A percentile compares a stretch with the other conserved stretches of the same genome.
These are phyloP conservation scores for Evernia prunastri DNA, from an alignment of 495 filamentous ascomycete species.

Conservation along the genomic window DNA sequence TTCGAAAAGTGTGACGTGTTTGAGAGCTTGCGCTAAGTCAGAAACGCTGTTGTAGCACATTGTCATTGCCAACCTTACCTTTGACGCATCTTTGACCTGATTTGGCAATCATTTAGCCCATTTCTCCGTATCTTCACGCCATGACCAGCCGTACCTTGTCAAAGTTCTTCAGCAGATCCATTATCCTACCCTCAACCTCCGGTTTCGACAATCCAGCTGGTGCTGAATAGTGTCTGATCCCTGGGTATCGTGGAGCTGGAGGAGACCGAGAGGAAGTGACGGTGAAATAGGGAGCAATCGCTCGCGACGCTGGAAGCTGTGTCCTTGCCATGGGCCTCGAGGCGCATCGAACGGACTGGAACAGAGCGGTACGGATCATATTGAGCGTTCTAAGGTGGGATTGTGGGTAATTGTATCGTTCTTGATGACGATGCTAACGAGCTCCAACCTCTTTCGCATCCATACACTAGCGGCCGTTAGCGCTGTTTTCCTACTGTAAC, in stretches of 20 bases:
- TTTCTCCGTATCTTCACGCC: neutral
- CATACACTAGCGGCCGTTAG: constrained; percentile 11
- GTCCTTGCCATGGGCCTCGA: constrained; percentile 17
- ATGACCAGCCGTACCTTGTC: constrained; percentile 71
- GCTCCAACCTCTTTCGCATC: constrained; percentile 13
- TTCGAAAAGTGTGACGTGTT: constrained; percentile 83
- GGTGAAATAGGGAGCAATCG: constrained; percentile 42
- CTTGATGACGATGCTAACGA: constrained; percentile 8
- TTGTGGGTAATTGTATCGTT: neutral
- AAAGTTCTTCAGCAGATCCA: constrained; percentile 85
- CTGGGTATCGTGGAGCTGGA: constrained; percentile 50
- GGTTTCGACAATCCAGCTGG: constrained; percentile 65
- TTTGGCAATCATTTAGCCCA: constrained; percentile 27
- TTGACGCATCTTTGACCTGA: constrained; percentile 66
- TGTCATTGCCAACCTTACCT: constrained; percentile 46
- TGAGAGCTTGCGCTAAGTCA: constrained; percentile 56
- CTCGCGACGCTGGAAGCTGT: constrained; percentile 19
- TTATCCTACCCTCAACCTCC: constrained; percentile 88
- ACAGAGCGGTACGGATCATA: constrained; percentile 82
- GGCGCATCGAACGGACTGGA: constrained; percentile 52
- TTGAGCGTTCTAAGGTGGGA: constrained; percentile 27
- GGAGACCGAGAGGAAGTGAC: constrained; percentile 46
- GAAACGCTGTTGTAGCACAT: constrained; percentile 8
- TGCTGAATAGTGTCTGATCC: constrained; percentile 79
- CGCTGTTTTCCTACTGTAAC: neutral